Conservation (phyloP, 768 basidiomycete genomes). For the Pisolithus marmoratus region DNA sequence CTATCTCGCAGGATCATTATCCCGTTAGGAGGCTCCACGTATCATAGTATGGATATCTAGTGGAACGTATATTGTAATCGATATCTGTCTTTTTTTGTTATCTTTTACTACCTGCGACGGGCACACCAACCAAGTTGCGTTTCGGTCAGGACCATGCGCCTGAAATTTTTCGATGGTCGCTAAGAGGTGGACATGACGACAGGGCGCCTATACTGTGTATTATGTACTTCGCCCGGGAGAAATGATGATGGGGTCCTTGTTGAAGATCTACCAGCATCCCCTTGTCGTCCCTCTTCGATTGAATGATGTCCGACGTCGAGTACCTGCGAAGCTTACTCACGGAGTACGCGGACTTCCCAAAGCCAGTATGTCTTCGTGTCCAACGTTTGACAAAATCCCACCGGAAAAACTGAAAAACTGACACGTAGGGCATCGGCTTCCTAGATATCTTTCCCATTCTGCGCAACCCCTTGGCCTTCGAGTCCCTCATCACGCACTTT, state of each 20-base stretch:
- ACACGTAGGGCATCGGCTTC: conserved; percentile 76
- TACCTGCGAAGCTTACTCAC: conserved; percentile 58
- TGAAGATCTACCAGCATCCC: not conserved
- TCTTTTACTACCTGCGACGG: too few species aligned
- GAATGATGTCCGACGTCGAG: conserved; percentile 71
- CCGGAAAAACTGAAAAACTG: not conserved
- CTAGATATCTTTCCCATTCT: conserved; percentile 95
- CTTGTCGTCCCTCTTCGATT: not conserved
- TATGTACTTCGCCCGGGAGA: conserved; percentile 15
- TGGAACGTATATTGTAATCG: too few species aligned
- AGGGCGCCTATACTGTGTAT: conserved; percentile 6
- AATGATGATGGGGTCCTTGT: not conserved
- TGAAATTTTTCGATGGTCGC: too few species aligned
- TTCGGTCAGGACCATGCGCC: too few species aligned
- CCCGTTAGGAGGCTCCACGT: too few species aligned
- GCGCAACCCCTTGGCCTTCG: conserved; percentile 78
- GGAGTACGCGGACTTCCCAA: conserved; percentile 76
- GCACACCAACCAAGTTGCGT: too few species aligned
- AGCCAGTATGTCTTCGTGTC: conserved; percentile 54
- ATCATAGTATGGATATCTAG: too few species aligned
- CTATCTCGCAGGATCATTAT: too few species aligned
- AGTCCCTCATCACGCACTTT: conserved; percentile 86
- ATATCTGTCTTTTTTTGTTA: too few species aligned
- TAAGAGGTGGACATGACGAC: conserved; percentile 2
- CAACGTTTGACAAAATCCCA: not conserved